Percentiles rank a stretch among this genome's conserved stretches.
Conservation (phyloP, 140 eudicot species). For the Erigeron philadelphicus region DNA sequence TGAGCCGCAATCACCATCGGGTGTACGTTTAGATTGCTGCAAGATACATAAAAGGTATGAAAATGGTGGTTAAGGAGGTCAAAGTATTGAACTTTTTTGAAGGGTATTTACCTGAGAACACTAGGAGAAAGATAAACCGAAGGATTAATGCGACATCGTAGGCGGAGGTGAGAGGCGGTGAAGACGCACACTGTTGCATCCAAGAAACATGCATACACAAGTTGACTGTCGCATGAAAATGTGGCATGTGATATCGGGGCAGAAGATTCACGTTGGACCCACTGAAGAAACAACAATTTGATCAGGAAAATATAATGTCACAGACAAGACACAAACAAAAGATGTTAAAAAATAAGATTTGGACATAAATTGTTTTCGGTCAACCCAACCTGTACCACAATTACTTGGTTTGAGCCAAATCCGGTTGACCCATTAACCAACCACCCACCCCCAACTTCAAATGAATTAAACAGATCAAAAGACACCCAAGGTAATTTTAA, state of each 20-base stretch:
- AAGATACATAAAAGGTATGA: background rate
- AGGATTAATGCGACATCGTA: conserved; percentile 82
- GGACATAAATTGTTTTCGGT: background rate
- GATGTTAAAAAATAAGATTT: background rate
- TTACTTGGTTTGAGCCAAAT: no score
- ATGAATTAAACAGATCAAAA: background rate
- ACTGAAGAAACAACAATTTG: conserved; percentile 36
- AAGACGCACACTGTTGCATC: conserved; percentile 81
- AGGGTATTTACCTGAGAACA: conserved; percentile 32
- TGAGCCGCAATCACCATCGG: conserved; percentile 60
- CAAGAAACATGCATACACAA: conserved; percentile 73
- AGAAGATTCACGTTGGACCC: conserved; percentile 73
- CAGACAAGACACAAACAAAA: conserved; percentile 4
- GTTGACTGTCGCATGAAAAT: conserved; percentile 85
- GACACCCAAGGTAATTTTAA: background rate
- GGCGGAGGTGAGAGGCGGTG: conserved; percentile 60
- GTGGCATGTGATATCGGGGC: conserved; percentile 84
- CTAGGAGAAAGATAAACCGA: conserved; percentile 67
- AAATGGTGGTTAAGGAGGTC: background rate
- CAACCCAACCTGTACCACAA: no score
- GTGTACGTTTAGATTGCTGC: conserved; percentile 58
- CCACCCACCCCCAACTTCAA: background rate
- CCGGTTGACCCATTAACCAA: no score
- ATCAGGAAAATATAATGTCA: background rate
- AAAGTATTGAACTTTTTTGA: background rate